These are phyloP conservation scores for Odonthalia washingtoniensis DNA, from an alignment of 31 red algal species.

Conservation along the genomic window DNA sequence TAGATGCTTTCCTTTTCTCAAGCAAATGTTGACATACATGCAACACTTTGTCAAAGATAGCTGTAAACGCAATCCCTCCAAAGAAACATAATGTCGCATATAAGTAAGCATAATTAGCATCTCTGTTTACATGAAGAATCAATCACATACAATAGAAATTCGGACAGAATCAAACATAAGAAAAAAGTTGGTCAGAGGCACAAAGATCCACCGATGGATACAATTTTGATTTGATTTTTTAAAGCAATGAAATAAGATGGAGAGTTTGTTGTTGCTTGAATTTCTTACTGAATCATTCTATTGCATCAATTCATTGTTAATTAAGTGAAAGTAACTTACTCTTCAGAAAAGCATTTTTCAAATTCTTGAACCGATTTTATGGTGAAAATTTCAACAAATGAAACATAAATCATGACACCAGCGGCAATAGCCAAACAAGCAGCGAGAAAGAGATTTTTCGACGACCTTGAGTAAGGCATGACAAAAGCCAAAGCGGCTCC, in stretches of 20 bases:
- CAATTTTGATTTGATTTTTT: neutral
- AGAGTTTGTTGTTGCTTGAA: neutral
- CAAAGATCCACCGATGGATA: neutral
- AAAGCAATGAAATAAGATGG: too few relatives aligned
- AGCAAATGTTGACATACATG: slow-evolving; percentile 62
- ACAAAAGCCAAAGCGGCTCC: slow-evolving; percentile 78
- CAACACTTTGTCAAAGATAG: slow-evolving; percentile 56
- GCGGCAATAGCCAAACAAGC: slow-evolving; percentile 71
- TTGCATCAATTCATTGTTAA: too few relatives aligned
- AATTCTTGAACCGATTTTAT: slow-evolving; percentile 65
- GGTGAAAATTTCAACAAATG: slow-evolving; percentile 88
- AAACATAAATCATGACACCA: slow-evolving; percentile 89
- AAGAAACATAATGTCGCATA: slow-evolving; percentile 93
- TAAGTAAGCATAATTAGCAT: slow-evolving; percentile 72
- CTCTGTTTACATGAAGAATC: too few relatives aligned
- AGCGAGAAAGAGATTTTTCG: slow-evolving; percentile 68
- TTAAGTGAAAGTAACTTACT: slow-evolving; percentile 30
- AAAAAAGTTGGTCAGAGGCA: slow-evolving; percentile 21
- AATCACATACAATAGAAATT: too few relatives aligned
- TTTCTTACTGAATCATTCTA: too few relatives aligned
- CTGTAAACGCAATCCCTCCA: slow-evolving; percentile 66
- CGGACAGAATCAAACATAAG: too few relatives aligned
- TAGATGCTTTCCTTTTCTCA: neutral
- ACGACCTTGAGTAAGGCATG: slow-evolving; percentile 50
- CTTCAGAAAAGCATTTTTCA: slow-evolving; percentile 49